Base-by-base conservation (phyloP, 2,329 filamentous ascomycete species). In the Elsinoe arachidis region DNA sequence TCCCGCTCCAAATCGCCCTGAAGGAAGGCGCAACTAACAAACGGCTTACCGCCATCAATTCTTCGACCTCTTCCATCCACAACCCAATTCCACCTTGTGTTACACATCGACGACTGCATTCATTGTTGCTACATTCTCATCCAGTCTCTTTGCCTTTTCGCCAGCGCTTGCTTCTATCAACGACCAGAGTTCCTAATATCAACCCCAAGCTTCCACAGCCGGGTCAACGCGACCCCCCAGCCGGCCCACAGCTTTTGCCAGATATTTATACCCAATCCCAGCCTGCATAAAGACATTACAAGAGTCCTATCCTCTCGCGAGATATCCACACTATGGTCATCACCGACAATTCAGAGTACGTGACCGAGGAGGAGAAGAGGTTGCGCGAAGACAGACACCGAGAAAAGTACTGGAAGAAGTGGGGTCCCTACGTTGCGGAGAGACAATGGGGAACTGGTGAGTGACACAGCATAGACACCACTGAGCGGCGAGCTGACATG, bases 331-430 rank as follows among this genome's bases (percentile, higher is more conserved):
- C 53, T 19, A 97, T 97, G 92, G 91, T 96, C 70, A 81, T 95
- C 68, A 86, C 93, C 69, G 90, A 95, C 73, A 84, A 86, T 68
- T 84, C 93, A 73, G 88, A 93, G 70, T 91, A 90, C 73, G 80
- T 92, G 69, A 90, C 87, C 60, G 85, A 88, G 72, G 92, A 97
- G 75, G 92, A 97, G 78, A 87, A 87, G 72, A 86, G 93, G 52
- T 80, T 97, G 65, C 86, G 87, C 69, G 84, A 96, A 69, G 92
- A 97, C 73, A 83, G 85, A 59, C 83, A 92, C 63, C 85, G 86
- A 62, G 81, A 75, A 63, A 92, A 89, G 72, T 97, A 97, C 77
- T 97, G 92, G 92, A 97, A 97, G 82, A 90, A 87, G 83, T 96
- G 91, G 90, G 92, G 92, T 57, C 86, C 91, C 21, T 97, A 96